Evolutionary conservation across 305 asterid species (phyloP).

Genomic region (Fraxinus baroniana): DNA sequence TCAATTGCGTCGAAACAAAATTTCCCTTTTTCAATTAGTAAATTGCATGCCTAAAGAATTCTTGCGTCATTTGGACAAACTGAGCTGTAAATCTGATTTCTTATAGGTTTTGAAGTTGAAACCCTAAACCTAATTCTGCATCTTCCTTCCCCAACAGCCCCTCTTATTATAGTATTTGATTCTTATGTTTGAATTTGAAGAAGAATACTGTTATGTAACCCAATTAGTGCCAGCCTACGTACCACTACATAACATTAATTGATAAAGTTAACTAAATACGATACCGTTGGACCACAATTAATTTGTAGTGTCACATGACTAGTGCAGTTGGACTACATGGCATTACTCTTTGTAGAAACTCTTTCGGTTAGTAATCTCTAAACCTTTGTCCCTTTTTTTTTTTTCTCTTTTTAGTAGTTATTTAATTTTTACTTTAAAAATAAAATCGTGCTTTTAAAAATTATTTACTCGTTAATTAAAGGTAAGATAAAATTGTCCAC

Average conservation of each 20-base stretch:
- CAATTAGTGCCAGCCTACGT: not conserved
- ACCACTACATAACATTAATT: not conserved
- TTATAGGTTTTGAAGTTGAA: not conserved
- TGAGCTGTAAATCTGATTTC: not conserved
- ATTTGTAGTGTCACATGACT: not conserved
- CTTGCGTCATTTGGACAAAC: not conserved
- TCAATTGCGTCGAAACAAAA: not conserved
- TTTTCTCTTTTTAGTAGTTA: not conserved
- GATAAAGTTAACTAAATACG: not conserved
- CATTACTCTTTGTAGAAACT: too few relatives aligned
- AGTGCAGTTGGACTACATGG: not conserved
- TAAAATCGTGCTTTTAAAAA: not conserved
- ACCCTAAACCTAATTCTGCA: not conserved
- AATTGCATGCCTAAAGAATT: not conserved
- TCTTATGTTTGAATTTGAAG: not conserved
- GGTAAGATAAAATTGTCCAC: too few relatives aligned
- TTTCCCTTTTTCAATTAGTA: not conserved
- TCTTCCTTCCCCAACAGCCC: not conserved
- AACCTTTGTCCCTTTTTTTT: too few relatives aligned
- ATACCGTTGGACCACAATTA: not conserved
- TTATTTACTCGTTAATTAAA: not conserved
- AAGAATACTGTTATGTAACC: not conserved
- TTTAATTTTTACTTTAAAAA: too few relatives aligned
- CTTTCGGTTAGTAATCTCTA: not conserved
- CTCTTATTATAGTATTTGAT: not conserved